Percentiles rank a stretch among this genome's conserved stretches.
These are phyloP conservation scores for Solanum peruvianum DNA, from an alignment of 257 asterid species.

Conservation along the genomic window DNA sequence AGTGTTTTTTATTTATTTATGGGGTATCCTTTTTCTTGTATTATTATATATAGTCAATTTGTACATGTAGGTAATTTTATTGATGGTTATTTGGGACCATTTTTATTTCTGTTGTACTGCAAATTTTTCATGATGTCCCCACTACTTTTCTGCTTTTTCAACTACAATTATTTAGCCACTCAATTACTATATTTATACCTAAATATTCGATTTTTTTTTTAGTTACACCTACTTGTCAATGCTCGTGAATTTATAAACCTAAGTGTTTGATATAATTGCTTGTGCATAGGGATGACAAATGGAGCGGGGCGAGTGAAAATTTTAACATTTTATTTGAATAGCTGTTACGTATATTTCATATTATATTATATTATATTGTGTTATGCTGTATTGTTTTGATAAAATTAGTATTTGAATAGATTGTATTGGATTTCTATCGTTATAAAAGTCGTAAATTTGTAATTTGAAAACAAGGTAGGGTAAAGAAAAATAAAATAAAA, in stretches of 20 bases:
- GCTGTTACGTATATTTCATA: no score
- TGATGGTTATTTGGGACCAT: background rate
- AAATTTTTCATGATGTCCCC: background rate
- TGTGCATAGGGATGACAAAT: background rate
- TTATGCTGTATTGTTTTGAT: no score
- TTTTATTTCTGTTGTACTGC: background rate
- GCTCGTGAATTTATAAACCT: background rate
- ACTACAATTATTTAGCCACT: background rate
- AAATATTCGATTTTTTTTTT: background rate
- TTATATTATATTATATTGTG: no score
- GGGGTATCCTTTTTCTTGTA: background rate
- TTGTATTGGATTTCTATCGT: background rate
- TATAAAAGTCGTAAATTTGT: no score
- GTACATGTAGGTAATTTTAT: background rate
- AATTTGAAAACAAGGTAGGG: background rate
- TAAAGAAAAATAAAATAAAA: no score
- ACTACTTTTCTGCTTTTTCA: background rate
- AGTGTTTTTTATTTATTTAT: background rate
- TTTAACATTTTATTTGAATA: no score
- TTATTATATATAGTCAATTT: background rate
- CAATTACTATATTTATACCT: background rate
- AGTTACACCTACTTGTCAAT: background rate
- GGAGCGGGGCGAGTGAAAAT: background rate
- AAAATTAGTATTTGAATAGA: background rate
- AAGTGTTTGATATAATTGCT: background rate